Base-by-base conservation (phyloP, 2,329 filamentous ascomycete species). In the Fusarium sacchari region DNA sequence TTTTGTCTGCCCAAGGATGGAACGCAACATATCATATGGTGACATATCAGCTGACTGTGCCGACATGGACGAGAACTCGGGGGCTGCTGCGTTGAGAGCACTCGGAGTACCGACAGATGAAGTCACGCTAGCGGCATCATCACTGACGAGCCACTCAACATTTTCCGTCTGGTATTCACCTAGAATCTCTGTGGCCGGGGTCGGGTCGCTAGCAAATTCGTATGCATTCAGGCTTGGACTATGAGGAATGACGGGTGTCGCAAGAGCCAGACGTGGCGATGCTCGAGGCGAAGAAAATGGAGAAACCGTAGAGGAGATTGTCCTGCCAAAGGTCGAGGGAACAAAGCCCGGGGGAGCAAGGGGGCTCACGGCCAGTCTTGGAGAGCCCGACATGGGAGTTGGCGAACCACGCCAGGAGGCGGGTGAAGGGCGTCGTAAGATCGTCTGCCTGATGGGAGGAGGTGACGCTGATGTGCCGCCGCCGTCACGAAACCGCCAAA, bases 71-170 rank as follows among this genome's bases (percentile, higher is more conserved):
- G 88, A 87, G 76, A 90, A 98, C 81, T 98, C 95, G 30, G 95
- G 93, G 10, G 94, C 94, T 20, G 92, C 92, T 47, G 91, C 92
- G 78, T 94, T 95, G 68, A 96, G 87, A 39, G 89, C 91, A 74
- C 91, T 94, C 22, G 92, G 87, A 15, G 89, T 90, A 40, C 90
- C 88, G 44, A 89, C 83, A 13, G 92, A 93, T 30, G 95, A 97
- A 30, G 94, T 92, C 65, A 95, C 89, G 76, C 92, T 95, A 78
- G 92, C 93, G 60, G 90, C 91, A 78, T 94, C 93, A 81, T 97
- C 95, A 80, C 96, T 96, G 76, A 98, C 94, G 50, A 98, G 88
- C 96, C 96, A 98, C 82, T 98, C 96, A 59, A 99, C 95, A 77
- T 96, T 97, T 81, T 98, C 96, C 72, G 92, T 94, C 75, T 96